Percentiles rank a stretch among this genome's conserved stretches.
Conservation (phyloP, 257 asterid species). For the Knoxia roxburghii region DNA sequence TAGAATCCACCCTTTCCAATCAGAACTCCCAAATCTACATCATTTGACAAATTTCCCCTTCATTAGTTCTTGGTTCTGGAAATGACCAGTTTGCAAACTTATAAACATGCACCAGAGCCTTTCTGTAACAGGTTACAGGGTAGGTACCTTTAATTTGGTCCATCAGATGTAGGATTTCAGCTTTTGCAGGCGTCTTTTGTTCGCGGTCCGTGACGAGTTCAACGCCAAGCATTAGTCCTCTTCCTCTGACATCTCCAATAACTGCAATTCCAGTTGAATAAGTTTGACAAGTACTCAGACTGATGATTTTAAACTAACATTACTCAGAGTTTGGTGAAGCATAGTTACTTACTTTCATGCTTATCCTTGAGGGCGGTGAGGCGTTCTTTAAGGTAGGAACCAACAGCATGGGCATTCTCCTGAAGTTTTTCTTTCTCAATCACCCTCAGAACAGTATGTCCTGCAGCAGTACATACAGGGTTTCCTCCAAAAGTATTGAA, state of each 20-base stretch:
- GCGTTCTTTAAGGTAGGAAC: constrained; percentile 59
- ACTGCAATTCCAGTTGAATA: constrained; percentile 26
- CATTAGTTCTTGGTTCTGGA: background rate
- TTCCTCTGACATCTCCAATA: constrained; percentile 71
- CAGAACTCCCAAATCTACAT: constrained; percentile 54
- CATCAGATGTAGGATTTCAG: constrained; percentile 45
- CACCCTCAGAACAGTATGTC: constrained; percentile 63
- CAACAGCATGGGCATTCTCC: constrained; percentile 60
- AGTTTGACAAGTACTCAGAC: background rate
- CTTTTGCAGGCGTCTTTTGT: constrained; percentile 54
- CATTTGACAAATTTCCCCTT: background rate
- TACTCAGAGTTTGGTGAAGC: background rate
- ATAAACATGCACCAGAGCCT: background rate
- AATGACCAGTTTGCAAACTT: background rate
- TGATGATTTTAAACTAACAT: background rate
- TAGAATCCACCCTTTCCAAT: constrained; percentile 68
- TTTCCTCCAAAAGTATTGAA: constrained; percentile 81
- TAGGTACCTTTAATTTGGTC: constrained; percentile 69
- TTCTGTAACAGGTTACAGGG: background rate
- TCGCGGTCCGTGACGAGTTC: constrained; percentile 59
- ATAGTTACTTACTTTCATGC: constrained; percentile 48
- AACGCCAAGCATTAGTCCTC: constrained; percentile 76
- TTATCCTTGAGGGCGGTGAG: constrained; percentile 54
- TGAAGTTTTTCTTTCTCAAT: constrained; percentile 63
- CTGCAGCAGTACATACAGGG: constrained; percentile 71